These are phyloP conservation scores for Saccharum spontaneum DNA, from an alignment of 176 grass and related monocot genomes.

Conservation along the genomic window DNA sequence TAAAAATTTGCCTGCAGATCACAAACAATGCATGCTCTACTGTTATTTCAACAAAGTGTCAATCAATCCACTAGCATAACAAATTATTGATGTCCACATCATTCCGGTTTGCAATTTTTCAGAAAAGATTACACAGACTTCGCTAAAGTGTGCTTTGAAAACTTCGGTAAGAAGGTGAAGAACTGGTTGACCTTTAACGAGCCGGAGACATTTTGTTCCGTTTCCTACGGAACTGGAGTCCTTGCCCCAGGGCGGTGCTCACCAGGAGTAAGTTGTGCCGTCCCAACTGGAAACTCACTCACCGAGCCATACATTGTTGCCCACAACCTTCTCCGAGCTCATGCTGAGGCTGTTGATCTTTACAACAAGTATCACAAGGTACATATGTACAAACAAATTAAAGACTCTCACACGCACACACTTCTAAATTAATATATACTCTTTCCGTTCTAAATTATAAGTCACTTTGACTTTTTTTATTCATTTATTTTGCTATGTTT, in stretches of 20 bases:
- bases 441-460: too few relatives aligned
- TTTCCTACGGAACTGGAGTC: background rate
- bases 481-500: too few relatives aligned
- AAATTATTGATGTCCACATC: background rate
- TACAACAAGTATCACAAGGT: background rate
- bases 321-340: constrained; percentile 4
- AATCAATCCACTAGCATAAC: too few relatives aligned
- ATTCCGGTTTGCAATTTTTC: background rate
- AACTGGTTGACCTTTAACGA: constrained; percentile 41
- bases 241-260: constrained; percentile 13
- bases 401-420: background rate
- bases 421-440: too few relatives aligned
- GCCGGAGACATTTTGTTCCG: background rate
- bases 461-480: too few relatives aligned
- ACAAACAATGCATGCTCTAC: background rate
- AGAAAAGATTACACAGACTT: constrained; percentile 12
- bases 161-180: constrained; percentile 29
- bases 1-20: background rate
- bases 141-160: constrained; percentile 5
- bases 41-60: too few relatives aligned
- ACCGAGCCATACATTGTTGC: background rate
- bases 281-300: background rate
- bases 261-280: background rate
- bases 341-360: background rate
- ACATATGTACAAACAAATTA: background rate